These are phyloP conservation scores for Lasiodiplodia gonubiensis DNA, from an alignment of 2,329 filamentous ascomycete genomes.

Conservation along the genomic window DNA sequence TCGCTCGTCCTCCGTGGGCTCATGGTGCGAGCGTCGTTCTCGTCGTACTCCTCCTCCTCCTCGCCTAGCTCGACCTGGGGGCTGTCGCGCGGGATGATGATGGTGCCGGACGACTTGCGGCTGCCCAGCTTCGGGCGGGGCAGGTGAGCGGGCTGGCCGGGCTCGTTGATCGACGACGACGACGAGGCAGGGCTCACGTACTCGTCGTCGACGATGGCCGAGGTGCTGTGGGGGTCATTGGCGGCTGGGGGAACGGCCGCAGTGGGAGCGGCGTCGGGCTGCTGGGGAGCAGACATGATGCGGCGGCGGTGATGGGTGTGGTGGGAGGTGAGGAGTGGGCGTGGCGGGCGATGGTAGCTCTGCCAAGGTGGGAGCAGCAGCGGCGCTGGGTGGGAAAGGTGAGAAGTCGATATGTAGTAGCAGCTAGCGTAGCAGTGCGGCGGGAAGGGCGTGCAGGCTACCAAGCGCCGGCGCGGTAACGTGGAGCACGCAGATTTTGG, in stretches of 20 bases:
- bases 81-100: conserved; percentile 80
- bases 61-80: conserved; percentile 74
- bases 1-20: conserved; percentile 89
- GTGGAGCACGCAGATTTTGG: conserved; percentile 27
- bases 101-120: conserved; percentile 80
- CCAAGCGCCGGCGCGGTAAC: conserved; percentile 27
- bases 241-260: conserved; percentile 18
- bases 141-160: conserved; percentile 21
- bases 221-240: conserved; percentile 27
- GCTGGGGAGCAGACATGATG: conserved; percentile 27
- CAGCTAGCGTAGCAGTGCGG: conserved; percentile 20
- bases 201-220: conserved; percentile 29
- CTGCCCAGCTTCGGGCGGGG: conserved; percentile 70
- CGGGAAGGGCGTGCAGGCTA: conserved; percentile 26
- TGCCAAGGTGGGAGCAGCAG: conserved; percentile 25
- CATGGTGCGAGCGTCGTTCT: conserved; percentile 91
- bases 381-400: conserved; percentile 17
- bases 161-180: conserved; percentile 28
- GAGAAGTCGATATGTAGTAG: conserved; percentile 27
- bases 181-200: conserved; percentile 29
- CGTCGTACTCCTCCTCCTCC: conserved; percentile 77
- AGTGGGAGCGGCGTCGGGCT: conserved; percentile 24
- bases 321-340: not conserved
- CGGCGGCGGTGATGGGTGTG: not conserved
- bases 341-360: conserved; percentile 6